Evolutionary conservation across 164 flowering plant genomes (phyloP).

Genomic region (Vitis amurensis): DNA sequence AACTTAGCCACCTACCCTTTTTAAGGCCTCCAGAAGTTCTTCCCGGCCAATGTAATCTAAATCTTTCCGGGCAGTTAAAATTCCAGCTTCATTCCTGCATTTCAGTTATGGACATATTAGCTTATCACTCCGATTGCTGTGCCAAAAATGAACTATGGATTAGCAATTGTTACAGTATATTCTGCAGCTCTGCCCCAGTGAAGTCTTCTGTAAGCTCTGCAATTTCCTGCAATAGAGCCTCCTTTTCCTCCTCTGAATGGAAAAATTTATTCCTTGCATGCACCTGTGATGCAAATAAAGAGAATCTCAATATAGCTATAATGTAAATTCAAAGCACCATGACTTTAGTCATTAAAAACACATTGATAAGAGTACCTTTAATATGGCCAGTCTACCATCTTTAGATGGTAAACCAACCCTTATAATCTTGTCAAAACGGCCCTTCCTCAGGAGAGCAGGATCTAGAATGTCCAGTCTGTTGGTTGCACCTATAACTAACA

Average conservation of each 20-base stretch:
- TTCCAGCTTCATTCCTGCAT: conserved; percentile 96
- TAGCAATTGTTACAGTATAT: conserved; percentile 60
- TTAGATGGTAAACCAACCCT: conserved; percentile 95
- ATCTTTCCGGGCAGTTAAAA: conserved; percentile 93
- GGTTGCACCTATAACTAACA: conserved; percentile 94
- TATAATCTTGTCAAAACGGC: conserved; percentile 94
- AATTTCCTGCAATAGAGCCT: conserved; percentile 68
- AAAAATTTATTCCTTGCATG: conserved; percentile 95
- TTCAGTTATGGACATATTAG: conserved; percentile 6
- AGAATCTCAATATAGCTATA: conserved; percentile 9
- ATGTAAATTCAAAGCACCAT: neutral
- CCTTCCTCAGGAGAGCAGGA: conserved; percentile 96
- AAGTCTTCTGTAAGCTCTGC: conserved; percentile 85
- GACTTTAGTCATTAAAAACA: neutral
- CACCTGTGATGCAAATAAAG: conserved; percentile 49
- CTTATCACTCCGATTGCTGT: conserved; percentile 2
- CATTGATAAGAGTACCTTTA: conserved; percentile 56
- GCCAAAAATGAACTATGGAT: neutral
- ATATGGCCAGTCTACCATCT: conserved; percentile 90
- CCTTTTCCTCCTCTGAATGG: conserved; percentile 83
- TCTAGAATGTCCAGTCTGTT: conserved; percentile 94
- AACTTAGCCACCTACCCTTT: conserved; percentile 56
- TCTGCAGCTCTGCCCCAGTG: conserved; percentile 97
- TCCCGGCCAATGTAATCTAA: conserved; percentile 87
- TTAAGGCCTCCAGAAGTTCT: conserved; percentile 86